phyloP scores from a whole-genome alignment of 2,329 filamentous ascomycete genomes.

The Claviceps spartinae region DNA sequence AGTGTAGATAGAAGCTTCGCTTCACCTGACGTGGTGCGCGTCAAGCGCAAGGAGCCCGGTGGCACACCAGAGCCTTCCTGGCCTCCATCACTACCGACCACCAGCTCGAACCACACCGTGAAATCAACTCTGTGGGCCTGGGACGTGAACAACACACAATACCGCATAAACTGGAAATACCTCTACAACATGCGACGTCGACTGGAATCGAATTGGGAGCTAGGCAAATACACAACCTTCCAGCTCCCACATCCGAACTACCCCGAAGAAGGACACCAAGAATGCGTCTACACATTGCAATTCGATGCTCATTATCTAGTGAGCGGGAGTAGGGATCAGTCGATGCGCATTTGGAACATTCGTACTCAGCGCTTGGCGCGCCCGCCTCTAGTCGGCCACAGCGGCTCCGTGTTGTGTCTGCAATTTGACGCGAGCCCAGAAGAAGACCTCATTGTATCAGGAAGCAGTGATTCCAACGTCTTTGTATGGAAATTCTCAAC shows the following conservation, averaged over 20 bases:
- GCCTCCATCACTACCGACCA: constrained; percentile 16
- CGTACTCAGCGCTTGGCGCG: constrained; percentile 64
- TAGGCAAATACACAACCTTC: constrained; percentile 71
- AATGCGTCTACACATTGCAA: constrained; percentile 93
- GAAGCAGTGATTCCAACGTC: constrained; percentile 81
- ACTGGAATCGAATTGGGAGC: constrained; percentile 84
- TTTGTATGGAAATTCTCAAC: constrained; percentile 93
- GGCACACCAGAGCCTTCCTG: constrained; percentile 19
- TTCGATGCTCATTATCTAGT: constrained; percentile 77
- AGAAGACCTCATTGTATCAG: constrained; percentile 88
- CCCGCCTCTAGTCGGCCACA: constrained; percentile 62
- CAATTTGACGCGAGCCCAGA: constrained; percentile 84
- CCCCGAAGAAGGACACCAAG: constrained; percentile 69
- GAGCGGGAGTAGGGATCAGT: constrained; percentile 81
- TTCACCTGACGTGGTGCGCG: constrained; percentile 16
- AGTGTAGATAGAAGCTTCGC: constrained; percentile 16
- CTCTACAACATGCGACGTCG: constrained; percentile 77
- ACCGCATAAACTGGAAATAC: constrained; percentile 81
- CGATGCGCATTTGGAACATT: constrained; percentile 82
- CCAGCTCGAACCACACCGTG: constrained; percentile 19
- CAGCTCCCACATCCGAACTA: constrained; percentile 76
- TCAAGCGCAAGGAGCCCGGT: constrained; percentile 24
- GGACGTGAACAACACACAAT: constrained; percentile 31
- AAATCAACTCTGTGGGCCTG: constrained; percentile 38
- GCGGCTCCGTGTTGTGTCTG: constrained; percentile 79